These are phyloP conservation scores for Exophiala sideris DNA, from an alignment of 2,329 filamentous ascomycete genomes.

Conservation along the genomic window DNA sequence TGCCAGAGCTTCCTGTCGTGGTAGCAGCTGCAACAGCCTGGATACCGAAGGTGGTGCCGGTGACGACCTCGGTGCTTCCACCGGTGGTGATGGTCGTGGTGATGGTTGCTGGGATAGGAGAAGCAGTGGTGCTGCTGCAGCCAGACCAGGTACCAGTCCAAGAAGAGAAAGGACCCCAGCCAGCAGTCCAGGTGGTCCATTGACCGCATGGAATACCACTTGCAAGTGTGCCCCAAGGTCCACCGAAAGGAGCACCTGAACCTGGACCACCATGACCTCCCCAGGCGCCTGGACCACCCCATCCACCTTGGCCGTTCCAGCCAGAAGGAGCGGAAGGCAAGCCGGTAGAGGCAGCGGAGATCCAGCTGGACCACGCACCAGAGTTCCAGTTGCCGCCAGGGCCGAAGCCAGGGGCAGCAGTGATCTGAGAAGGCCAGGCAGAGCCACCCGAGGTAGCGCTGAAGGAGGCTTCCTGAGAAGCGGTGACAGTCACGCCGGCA, in stretches of 20 bases:
- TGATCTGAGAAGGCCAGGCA: conserved; percentile 25
- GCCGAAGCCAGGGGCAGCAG: conserved; percentile 23
- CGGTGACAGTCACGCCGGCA: conserved; percentile 25
- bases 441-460: conserved; percentile 28
- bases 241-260: conserved; percentile 18
- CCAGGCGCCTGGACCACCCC: conserved; percentile 21
- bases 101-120: conserved; percentile 26
- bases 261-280: conserved; percentile 19
- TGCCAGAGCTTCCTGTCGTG: conserved; percentile 15
- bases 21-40: conserved; percentile 24
- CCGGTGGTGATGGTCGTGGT: conserved; percentile 25
- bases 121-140: conserved; percentile 26
- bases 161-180: conserved; percentile 27
- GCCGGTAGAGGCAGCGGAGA: conserved; percentile 24
- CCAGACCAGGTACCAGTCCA: conserved; percentile 30
- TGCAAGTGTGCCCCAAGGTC: conserved; percentile 29
- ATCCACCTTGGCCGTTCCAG: conserved; percentile 23
- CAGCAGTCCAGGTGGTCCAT: conserved; percentile 30
- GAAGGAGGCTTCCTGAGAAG: conserved; percentile 29
- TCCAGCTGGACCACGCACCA: conserved; percentile 24
- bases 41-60: conserved; percentile 30
- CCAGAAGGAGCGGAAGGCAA: conserved; percentile 25
- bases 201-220: conserved; percentile 26
- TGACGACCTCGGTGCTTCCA: conserved; percentile 26
- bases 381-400: conserved; percentile 26